Evolutionary conservation across 1,284 basidiomycete genomes (phyloP), one percentile per base, ranked within the genome.

Genomic region (Cerioporus squamosus): DNA sequence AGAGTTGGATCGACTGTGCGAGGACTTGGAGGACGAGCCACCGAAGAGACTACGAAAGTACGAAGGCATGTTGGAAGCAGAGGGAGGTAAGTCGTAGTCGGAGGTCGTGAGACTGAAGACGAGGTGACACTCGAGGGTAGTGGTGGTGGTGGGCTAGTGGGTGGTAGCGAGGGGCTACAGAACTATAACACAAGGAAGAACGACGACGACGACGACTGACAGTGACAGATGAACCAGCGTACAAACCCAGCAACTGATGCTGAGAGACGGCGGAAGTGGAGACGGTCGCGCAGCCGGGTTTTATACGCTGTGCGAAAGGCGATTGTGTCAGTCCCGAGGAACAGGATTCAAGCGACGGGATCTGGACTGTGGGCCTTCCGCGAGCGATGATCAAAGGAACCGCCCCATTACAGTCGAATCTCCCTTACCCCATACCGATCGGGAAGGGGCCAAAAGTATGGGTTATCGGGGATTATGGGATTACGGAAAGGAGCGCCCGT

Each of bases 11-110:
- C 72, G 73, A 44, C 60, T 62, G 57, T 72, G 70, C 44, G 68
- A 61, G 23, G 67, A 60, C 51, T 62, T 61, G 46, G 63, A 61
- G 50, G 65, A 60, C 46, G 63, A 58, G 31, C 63, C 66, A 44
- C 75, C 74, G 64, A 77, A 77, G 62, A 74, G 61, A 55, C 61
- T 75, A 57, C 76, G 76, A 49, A 77, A 65, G 68, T 74, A 71
- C 18, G 75, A 70, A 49, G 75, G 68, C 75, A 77, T 77, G 51
- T 42, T 58, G 44, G 42, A 47, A 47, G 14, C 39, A 45, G 53
- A 51, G 24, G 51, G 39, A 43, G 33, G 23, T 46, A 33, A 39
- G 38, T 29, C 23, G 23, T 44, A 46, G 22, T 48, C 4, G 45
- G 44, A 51, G 49, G 58, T 51, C 15, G 40, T n/a, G 31, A 44